Base-by-base conservation (phyloP, 352 stramenopile species). In the Labyrinthula sp. region DNA sequence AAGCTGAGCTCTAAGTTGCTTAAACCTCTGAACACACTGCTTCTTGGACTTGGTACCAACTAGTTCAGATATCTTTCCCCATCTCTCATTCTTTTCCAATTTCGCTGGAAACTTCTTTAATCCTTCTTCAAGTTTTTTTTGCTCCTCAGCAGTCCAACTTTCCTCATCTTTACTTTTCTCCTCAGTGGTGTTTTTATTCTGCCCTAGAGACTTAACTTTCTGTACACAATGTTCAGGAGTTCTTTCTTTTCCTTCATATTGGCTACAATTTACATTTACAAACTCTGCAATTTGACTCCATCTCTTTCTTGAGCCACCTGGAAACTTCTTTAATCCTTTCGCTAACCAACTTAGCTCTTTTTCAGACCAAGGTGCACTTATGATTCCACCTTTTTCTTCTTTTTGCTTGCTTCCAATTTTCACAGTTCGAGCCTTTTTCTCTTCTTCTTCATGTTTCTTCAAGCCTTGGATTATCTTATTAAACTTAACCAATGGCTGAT, bases 21-120 rank as follows among this genome's bases (percentile, higher is more conserved):
- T 90, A 60, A 82, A 88, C 30, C 77, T 61, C 30, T 71, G 49
- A 1, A 83, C 66, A 57, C 78, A 90, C n/a, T 88, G 62, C 49
- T 82, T 79, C 60, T 83, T 86, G 9, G 58, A 75, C 54, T 81
- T 89, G 8, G 72, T 74, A 12, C 49, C 30, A 18, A 90, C 73
- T 10, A 54, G 62, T 17, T 67, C 66, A 10, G 75, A 63, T 58
- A 90, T 87, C 15, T 27, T 61, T 6, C 64, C 69, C 78, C 78
- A 90, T 14, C 78, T 64, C 60, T 85, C 78, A 56, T 83, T 83
- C 54, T 88, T 89, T n/a, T 86, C 74, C 69, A 90, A 82, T 7
- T 64, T 30, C 6, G 59, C 60, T 21, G 75, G 74, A 58, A 65
- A 84, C 14, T 70, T 69, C 14, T 48, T 48, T 3, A 90, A 41